Evolutionary conservation across 257 asterid genomes (phyloP).

Genomic region (Marsdenia floribunda): DNA sequence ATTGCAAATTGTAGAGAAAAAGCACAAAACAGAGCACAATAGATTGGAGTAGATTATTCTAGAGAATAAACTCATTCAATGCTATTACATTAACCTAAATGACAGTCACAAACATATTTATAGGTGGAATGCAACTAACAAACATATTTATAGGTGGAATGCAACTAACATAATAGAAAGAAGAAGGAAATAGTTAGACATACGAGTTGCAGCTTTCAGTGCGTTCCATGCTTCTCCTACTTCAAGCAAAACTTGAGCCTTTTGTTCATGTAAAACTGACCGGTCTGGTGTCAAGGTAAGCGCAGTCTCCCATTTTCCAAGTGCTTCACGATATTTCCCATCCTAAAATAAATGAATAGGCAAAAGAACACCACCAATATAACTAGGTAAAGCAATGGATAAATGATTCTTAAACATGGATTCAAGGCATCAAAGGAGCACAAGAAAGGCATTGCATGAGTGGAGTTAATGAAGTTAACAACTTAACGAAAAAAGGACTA

Average conservation of each 20-base stretch:
- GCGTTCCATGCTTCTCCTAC: conserved; percentile 88
- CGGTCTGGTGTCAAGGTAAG: conserved; percentile 59
- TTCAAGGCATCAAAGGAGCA: not conserved
- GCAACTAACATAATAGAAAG: not conserved
- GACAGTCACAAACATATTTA: not conserved
- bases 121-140: not conserved
- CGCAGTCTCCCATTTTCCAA: conserved; percentile 89
- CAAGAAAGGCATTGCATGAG: not conserved
- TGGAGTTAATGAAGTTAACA: too few species aligned
- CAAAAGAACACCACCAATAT: not conserved
- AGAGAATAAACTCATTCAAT: not conserved
- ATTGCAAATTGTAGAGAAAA: not conserved
- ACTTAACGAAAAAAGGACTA: too few species aligned
- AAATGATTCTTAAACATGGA: not conserved
- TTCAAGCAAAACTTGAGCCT: conserved; percentile 87
- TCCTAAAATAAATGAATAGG: conserved; percentile 37
- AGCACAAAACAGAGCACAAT: not conserved
- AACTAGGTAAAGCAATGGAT: not conserved
- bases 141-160: too few species aligned
- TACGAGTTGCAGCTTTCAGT: conserved; percentile 76
- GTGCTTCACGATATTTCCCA: conserved; percentile 73
- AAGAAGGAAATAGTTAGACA: conserved; percentile 22
- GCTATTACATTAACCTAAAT: not conserved
- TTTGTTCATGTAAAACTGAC: conserved; percentile 81
- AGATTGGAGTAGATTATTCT: not conserved